These are phyloP conservation scores for Carallia brachiata DNA, from an alignment of 345 rosid species.

Conservation along the genomic window DNA sequence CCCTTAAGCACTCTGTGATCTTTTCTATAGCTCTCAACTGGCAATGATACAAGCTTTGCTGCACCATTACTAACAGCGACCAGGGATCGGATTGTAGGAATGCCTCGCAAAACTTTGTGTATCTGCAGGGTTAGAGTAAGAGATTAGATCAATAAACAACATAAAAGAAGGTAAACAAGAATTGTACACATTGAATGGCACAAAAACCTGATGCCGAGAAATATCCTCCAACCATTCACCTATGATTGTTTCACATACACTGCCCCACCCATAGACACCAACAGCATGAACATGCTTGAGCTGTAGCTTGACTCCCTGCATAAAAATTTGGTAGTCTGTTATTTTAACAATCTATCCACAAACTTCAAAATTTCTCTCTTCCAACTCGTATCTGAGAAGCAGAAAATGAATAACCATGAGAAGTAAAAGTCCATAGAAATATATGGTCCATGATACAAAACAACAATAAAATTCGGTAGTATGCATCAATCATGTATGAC, in stretches of 20 bases:
- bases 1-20: conserved; percentile 85
- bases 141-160: background rate
- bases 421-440: too few species aligned
- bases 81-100: conserved; percentile 76
- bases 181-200: conserved; percentile 31
- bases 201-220: background rate
- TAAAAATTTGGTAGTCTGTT: conserved; percentile 24
- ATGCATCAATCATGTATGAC: background rate
- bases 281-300: conserved; percentile 89
- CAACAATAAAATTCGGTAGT: too few species aligned
- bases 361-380: conserved; percentile 10
- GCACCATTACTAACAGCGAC: conserved; percentile 77
- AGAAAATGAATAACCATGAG: too few species aligned
- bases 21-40: conserved; percentile 82
- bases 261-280: conserved; percentile 24
- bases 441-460: too few species aligned
- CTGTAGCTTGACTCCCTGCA: conserved; percentile 86
- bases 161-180: background rate
- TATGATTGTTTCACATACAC: conserved; percentile 2
- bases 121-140: conserved; percentile 6
- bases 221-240: conserved; percentile 5
- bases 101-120: conserved; percentile 42
- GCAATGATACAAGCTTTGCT: conserved; percentile 74
- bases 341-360: conserved; percentile 18
- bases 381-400: background rate